Conservation (phyloP, 768 basidiomycete genomes). For the Pisolithus orientalis region DNA sequence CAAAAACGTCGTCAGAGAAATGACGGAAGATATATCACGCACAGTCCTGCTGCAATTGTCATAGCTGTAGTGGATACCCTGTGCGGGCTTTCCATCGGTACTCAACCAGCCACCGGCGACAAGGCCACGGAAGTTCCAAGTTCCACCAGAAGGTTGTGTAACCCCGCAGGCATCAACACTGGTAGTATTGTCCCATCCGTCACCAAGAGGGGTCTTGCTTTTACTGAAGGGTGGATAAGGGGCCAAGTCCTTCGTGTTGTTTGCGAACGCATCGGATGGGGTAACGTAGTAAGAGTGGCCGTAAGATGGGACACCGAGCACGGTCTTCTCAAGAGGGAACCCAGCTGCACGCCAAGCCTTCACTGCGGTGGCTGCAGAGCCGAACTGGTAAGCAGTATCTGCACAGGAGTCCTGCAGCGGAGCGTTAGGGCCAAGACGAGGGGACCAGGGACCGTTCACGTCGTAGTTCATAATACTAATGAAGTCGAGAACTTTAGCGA, state of each 20-base stretch:
- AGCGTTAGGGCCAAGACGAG: conserved; percentile 69
- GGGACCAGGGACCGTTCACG: conserved; percentile 45
- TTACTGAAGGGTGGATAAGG: conserved; percentile 47
- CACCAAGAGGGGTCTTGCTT: conserved; percentile 42
- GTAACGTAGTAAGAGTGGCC: conserved; percentile 64
- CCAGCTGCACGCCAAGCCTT: conserved; percentile 69
- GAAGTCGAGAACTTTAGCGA: conserved; percentile 64
- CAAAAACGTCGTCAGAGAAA: not conserved
- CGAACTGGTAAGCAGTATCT: conserved; percentile 46
- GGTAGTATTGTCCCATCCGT: conserved; percentile 45
- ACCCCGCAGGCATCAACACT: conserved; percentile 52
- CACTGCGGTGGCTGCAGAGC: conserved; percentile 73
- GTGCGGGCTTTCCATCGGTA: conserved; percentile 17
- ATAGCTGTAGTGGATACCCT: conserved; percentile 48
- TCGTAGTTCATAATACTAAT: conserved; percentile 66
- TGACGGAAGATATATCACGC: conserved; percentile 14
- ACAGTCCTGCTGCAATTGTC: conserved; percentile 73
- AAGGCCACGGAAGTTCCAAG: conserved; percentile 56
- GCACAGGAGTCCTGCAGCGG: conserved; percentile 77
- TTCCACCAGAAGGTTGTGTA: conserved; percentile 40
- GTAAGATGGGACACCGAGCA: conserved; percentile 78
- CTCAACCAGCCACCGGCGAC: conserved; percentile 51
- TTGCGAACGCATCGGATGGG: conserved; percentile 29
- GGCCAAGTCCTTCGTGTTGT: conserved; percentile 28
- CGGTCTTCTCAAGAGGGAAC: conserved; percentile 61